Conservation (phyloP, 345 rosid species). For the Balakata baccata region DNA sequence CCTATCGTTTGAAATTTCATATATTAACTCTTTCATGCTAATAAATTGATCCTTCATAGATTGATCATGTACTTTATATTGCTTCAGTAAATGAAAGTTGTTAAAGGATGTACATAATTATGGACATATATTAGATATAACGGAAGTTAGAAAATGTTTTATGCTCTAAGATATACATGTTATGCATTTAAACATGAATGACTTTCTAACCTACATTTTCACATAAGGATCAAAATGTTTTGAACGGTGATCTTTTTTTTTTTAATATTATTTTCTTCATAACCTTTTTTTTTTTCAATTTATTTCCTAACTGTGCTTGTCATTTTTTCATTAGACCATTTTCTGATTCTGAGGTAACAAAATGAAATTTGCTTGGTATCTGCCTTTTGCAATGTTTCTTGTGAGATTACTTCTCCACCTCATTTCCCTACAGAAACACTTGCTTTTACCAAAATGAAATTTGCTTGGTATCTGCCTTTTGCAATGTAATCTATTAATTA, state of each 20-base stretch:
- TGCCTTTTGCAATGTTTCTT: neutral
- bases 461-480: too few species aligned
- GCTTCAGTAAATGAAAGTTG: neutral
- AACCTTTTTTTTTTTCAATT: neutral
- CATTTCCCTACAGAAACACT: neutral
- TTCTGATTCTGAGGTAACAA: conserved; percentile 2
- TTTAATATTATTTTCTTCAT: neutral
- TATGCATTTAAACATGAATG: neutral
- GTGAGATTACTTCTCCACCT: neutral
- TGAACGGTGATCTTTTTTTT: neutral
- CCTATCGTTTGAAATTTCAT: too few species aligned
- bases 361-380: neutral
- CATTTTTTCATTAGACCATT: neutral
- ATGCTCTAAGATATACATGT: neutral
- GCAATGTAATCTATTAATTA: neutral
- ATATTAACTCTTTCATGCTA: neutral
- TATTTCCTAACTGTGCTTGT: neutral
- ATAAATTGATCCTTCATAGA: neutral
- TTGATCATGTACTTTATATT: neutral
- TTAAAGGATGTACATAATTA: neutral
- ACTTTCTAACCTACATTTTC: neutral
- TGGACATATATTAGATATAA: neutral
- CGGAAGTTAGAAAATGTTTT: neutral
- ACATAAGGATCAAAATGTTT: neutral
- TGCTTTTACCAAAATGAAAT: neutral